These are phyloP conservation scores for Verbena officinalis DNA, from an alignment of 257 asterid genomes.

Conservation along the genomic window DNA sequence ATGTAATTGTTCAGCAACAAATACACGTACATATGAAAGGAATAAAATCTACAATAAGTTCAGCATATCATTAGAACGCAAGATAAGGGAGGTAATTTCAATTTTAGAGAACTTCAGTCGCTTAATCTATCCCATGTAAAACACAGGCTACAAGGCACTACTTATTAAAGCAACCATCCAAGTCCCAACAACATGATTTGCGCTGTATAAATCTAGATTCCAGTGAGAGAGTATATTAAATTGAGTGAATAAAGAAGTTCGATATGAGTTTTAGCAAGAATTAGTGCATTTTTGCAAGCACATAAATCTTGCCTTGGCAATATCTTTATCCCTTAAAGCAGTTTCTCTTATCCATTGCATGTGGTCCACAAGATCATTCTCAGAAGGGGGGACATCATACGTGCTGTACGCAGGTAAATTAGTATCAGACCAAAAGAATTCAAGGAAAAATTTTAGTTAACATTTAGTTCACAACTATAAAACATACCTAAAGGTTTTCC, in stretches of 20 bases:
- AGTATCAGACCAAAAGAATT: slow-evolving; percentile 5
- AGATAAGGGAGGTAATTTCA: not conserved
- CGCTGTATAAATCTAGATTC: not conserved
- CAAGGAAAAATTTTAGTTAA: slow-evolving; percentile 4
- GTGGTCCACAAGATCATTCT: slow-evolving; percentile 60
- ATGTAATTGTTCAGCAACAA: slow-evolving; percentile 25
- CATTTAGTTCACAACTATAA: not conserved
- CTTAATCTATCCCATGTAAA: slow-evolving; percentile 8
- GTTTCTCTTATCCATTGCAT: slow-evolving; percentile 51
- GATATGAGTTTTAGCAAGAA: not conserved
- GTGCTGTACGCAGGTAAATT: slow-evolving; percentile 42
- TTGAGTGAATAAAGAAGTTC: not conserved
- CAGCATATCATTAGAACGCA: not conserved
- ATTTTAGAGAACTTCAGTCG: slow-evolving; percentile 1
- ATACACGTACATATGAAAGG: not conserved
- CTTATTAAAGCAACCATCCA: not conserved
- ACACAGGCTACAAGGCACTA: slow-evolving; percentile 1
- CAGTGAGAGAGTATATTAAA: not conserved
- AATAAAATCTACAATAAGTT: slow-evolving; percentile 10
- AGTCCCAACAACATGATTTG: not conserved
- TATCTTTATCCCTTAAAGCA: slow-evolving; percentile 53
- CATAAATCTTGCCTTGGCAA: slow-evolving; percentile 58
- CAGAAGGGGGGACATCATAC: slow-evolving; percentile 60
- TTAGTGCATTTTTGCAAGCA: slow-evolving; percentile 14
- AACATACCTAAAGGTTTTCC: slow-evolving; percentile 45